Conservation (phyloP, 1,284 basidiomycete species). For the Golubevia sp. region DNA sequence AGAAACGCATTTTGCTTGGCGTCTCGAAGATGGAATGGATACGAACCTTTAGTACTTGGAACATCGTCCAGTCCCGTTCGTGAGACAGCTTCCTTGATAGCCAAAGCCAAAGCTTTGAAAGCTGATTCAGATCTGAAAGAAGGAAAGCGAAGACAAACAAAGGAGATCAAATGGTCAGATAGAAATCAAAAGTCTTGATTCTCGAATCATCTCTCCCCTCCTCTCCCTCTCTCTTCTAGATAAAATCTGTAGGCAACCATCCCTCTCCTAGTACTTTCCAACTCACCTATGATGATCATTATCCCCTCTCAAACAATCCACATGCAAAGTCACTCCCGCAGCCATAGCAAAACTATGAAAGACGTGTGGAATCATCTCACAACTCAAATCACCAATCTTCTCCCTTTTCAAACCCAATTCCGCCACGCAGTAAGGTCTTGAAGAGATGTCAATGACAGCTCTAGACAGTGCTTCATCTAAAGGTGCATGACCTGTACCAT, state of each 20-base stretch:
- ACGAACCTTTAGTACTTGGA: slow-evolving; percentile 56
- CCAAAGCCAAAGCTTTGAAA: slow-evolving; percentile 58
- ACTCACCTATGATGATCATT: slow-evolving; percentile 96
- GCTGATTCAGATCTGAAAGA: slow-evolving; percentile 41
- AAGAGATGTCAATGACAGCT: slow-evolving; percentile 97
- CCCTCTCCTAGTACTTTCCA: too few species aligned
- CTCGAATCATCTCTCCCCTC: too few species aligned
- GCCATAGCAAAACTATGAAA: slow-evolving; percentile 92
- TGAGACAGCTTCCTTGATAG: slow-evolving; percentile 53
- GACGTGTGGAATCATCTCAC: slow-evolving; percentile 94
- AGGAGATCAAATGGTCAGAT: background rate
- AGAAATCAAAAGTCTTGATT: background rate
- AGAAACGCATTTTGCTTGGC: too few species aligned
- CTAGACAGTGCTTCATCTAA: slow-evolving; percentile 87
- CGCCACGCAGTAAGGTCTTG: slow-evolving; percentile 90
- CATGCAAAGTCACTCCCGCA: slow-evolving; percentile 86
- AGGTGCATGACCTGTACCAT: slow-evolving; percentile 95
- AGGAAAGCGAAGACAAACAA: background rate
- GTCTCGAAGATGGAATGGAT: too few species aligned
- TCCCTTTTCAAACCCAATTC: slow-evolving; percentile 80
- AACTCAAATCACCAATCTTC: slow-evolving; percentile 85
- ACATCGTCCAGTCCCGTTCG: slow-evolving; percentile 55
- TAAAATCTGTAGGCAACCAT: too few species aligned
- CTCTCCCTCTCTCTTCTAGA: too few species aligned
- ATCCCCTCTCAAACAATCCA: slow-evolving; percentile 89